Evolutionary conservation across 1,139 yeast species (phyloP).

Genomic region (Hansenula sp.): DNA sequence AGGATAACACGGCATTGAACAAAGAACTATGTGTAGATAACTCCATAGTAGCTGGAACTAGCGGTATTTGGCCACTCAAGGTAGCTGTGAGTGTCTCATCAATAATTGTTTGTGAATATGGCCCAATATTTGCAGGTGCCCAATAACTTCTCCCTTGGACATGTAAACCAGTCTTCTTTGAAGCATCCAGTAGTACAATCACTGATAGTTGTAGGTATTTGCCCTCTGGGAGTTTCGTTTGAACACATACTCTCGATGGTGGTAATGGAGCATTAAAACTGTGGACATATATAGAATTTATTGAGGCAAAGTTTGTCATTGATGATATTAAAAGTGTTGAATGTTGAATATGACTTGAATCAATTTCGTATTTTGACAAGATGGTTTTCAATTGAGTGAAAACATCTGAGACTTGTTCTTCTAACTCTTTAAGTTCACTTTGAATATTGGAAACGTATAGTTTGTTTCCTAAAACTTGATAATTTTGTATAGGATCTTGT

Average conservation of each 20-base stretch:
- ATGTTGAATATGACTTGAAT: constrained; percentile 44
- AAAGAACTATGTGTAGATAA: constrained; percentile 23
- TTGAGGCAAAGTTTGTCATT: constrained; percentile 56
- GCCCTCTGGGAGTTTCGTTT: constrained; percentile 42
- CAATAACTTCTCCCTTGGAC: constrained; percentile 90
- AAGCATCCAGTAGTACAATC: constrained; percentile 31
- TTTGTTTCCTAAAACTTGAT: constrained; percentile 26
- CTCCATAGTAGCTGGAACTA: constrained; percentile 69
- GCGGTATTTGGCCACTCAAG: constrained; percentile 91
- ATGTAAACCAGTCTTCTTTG: constrained; percentile 63
- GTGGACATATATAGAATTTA: constrained; percentile 56
- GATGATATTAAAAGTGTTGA: constrained; percentile 57
- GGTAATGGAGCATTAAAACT: constrained; percentile 62
- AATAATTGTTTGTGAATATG: constrained; percentile 79
- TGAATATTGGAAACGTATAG: constrained; percentile 50
- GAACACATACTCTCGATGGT: constrained; percentile 85
- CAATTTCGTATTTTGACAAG: constrained; percentile 25
- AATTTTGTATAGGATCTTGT: constrained; percentile 7
- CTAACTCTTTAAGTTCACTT: constrained; percentile 29
- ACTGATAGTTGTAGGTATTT: constrained; percentile 55
- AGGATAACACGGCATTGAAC: constrained; percentile 47
- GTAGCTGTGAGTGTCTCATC: constrained; percentile 46
- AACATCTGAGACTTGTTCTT: constrained; percentile 43
- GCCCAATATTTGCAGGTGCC: constrained; percentile 99
- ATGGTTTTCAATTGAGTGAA: constrained; percentile 37